These are phyloP conservation scores for Metschnikowia anglica DNA, from an alignment of 805 yeast species.

Conservation along the genomic window DNA sequence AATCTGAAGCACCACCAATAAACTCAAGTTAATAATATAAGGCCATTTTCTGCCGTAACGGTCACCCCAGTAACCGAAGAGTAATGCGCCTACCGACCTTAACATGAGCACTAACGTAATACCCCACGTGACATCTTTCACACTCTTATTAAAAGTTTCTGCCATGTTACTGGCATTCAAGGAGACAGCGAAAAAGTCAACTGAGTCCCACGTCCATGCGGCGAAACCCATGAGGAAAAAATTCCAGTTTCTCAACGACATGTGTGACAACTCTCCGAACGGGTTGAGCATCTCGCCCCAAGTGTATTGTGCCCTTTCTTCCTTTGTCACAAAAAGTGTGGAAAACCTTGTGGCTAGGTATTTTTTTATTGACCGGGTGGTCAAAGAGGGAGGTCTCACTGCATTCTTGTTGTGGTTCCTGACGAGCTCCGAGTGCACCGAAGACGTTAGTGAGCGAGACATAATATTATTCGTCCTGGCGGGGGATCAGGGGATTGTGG, in stretches of 20 bases:
- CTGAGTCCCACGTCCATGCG: constrained; percentile 68
- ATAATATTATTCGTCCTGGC: too few species aligned
- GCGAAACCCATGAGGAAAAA: constrained; percentile 52
- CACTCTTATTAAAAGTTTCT: constrained; percentile 41
- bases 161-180: constrained; percentile 52
- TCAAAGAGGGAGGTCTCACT: constrained; percentile 31
- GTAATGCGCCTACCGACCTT: constrained; percentile 62
- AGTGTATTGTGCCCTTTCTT: constrained; percentile 42
- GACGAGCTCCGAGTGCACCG: constrained; percentile 18
- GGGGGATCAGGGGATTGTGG: too few species aligned
- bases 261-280: constrained; percentile 26
- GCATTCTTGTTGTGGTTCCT: constrained; percentile 20
- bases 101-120: constrained; percentile 67
- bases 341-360: constrained; percentile 50
- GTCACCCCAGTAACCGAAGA: constrained; percentile 62
- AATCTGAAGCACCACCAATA: constrained; percentile 54
- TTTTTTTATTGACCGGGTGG: constrained; percentile 27
- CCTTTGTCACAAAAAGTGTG: constrained; percentile 47
- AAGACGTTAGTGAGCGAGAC: constrained; percentile 16
- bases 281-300: constrained; percentile 37
- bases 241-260: constrained; percentile 45
- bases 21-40: constrained; percentile 43
- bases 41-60: constrained; percentile 64
- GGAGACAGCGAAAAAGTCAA: constrained; percentile 61
- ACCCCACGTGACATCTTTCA: constrained; percentile 65